A percentile compares a stretch with the other conserved stretches of the same genome.
Conservation (phyloP, 148 eudicot genomes). For the Rhododendron vialii region DNA sequence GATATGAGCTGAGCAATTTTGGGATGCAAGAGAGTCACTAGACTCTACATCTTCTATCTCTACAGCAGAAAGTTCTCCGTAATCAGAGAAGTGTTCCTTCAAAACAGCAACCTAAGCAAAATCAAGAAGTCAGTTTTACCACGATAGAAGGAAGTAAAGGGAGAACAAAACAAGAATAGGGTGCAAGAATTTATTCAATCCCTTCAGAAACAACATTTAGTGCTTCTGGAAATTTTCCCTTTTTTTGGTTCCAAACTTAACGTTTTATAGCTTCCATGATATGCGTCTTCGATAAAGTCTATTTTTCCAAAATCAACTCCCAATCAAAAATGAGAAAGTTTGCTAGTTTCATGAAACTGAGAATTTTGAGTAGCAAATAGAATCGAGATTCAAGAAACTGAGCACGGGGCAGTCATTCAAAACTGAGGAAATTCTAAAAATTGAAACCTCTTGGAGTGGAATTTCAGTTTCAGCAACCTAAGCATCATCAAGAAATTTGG, state of each 20-base stretch:
- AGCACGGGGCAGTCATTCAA: not conserved
- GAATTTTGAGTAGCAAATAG: not conserved
- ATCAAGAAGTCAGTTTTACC: constrained; percentile 4
- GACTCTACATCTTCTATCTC: constrained; percentile 51
- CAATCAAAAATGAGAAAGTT: not conserved
- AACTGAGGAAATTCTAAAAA: not conserved
- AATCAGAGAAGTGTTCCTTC: constrained; percentile 62
- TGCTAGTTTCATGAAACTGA: not conserved
- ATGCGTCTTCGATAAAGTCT: not conserved
- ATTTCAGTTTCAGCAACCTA: constrained; percentile 29
- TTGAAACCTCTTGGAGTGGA: not conserved
- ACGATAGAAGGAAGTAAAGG: not conserved
- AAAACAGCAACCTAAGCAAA: constrained; percentile 55
- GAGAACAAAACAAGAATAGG: not conserved
- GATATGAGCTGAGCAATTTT: constrained; percentile 43
- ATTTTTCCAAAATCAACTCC: not conserved
- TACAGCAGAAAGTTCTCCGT: constrained; percentile 51
- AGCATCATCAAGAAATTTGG: not conserved
- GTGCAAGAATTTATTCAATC: not conserved
- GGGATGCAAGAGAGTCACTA: constrained; percentile 29
- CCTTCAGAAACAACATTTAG: not conserved
- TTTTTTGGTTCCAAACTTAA: not conserved
- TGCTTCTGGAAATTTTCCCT: not conserved
- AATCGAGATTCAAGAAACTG: not conserved
- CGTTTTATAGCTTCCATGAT: not conserved